These are phyloP conservation scores for Hamigera avellanea DNA, from an alignment of 495 filamentous ascomycete genomes.

Conservation along the genomic window DNA sequence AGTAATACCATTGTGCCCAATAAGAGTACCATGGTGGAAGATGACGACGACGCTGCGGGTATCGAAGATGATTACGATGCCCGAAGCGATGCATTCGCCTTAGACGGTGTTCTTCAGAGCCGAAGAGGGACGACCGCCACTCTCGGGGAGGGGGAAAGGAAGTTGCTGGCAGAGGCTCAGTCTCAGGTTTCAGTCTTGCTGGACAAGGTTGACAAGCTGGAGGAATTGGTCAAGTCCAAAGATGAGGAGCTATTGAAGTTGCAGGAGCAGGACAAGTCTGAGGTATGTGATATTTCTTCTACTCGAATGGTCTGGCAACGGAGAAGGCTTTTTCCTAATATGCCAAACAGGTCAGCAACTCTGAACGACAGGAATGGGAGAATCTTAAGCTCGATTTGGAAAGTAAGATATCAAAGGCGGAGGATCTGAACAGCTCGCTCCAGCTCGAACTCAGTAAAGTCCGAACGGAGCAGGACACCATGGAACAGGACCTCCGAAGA, in stretches of 20 bases:
- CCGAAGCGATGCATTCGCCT: constrained; percentile 51
- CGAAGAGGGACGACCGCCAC: constrained; percentile 43
- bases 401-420: constrained; percentile 62
- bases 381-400: constrained; percentile 65
- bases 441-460: constrained; percentile 66
- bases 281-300: constrained; percentile 20
- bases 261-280: constrained; percentile 30
- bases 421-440: constrained; percentile 64
- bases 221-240: constrained; percentile 44
- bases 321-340: constrained; percentile 1
- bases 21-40: constrained; percentile 96
- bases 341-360: constrained; percentile 19
- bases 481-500: constrained; percentile 49
- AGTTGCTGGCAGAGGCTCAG: constrained; percentile 64
- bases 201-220: constrained; percentile 61
- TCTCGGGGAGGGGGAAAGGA: constrained; percentile 53
- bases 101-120: constrained; percentile 42
- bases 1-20: constrained; percentile 94
- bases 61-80: constrained; percentile 51
- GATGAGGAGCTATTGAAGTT: constrained; percentile 44
- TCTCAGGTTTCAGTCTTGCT: constrained; percentile 62
- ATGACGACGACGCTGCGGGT: constrained; percentile 65
- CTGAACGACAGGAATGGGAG: constrained; percentile 58
- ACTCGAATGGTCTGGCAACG: constrained; percentile 1
- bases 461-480: constrained; percentile 50